Evolutionary conservation across 1,139 yeast species (phyloP), one percentile per base, ranked within the genome.

Genomic region (Petasospora rhodanensis): DNA sequence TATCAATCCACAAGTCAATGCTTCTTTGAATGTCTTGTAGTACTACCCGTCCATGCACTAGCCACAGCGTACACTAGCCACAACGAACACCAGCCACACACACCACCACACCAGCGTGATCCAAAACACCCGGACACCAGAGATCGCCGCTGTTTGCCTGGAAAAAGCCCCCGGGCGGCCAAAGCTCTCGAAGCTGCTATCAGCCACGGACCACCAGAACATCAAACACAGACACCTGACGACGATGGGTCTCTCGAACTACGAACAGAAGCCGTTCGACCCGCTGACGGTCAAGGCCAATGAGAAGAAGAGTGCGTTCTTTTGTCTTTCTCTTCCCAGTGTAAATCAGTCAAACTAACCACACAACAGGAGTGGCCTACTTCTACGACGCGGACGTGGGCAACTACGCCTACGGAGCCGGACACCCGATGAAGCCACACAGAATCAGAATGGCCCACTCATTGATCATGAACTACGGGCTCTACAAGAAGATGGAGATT

Each of bases 361-460:
- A 8, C 24, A 28, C 24, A 23, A 12, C 30, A 62, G 67, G 77
- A 31, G 80, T 76, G 26, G 82, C 83, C 1, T 76, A 76, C 51
- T 76, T 76, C 52, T 76, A 76, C 49, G 83, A 76, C 53, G 74
- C 95, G 26, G 97, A 91, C 58, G 95, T 91, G 32, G 97, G 97
- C 22, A 91, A 91, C 63, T 91, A 89, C 60, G 95, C 96, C 28
- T 91, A 91, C 58, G 97, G 97, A 40, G 93, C 96, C 8, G 96
- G 96, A 18, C 98, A 91, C 60, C 96, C 96, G 32, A 89, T 89
- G 97, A 91, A 91, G 55, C 97, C 97, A 19, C 97, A 89, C 59
- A 78, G 97, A 58, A 89, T 91, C 68, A 81, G 97, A 76, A 89
- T 89, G 97, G 95, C 97, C 7, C 97, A 91, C 60, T 83, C 95